These are phyloP conservation scores for Tolypocladium ophioglossoides DNA, from an alignment of 2,329 filamentous ascomycete genomes.

Conservation along the genomic window DNA sequence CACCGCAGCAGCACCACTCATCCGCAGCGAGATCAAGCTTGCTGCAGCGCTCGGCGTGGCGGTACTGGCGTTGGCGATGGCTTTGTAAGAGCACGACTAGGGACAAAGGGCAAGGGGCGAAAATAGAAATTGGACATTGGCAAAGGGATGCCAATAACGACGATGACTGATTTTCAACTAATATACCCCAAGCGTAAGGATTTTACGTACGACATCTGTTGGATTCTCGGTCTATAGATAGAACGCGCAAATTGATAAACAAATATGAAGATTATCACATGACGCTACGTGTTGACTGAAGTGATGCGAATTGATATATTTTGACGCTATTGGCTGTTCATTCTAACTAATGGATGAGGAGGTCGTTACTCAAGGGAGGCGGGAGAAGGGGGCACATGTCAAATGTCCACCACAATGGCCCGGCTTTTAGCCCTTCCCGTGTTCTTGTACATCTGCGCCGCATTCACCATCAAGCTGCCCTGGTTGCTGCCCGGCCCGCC, in stretches of 20 bases:
- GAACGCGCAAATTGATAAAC: neutral
- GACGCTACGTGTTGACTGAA: neutral
- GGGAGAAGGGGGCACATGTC: neutral
- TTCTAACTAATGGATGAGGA: neutral
- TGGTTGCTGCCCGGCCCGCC: slow-evolving; percentile 37
- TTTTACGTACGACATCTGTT: neutral
- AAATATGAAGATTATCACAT: neutral
- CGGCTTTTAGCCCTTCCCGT: slow-evolving; percentile 35
- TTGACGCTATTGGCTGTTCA: neutral
- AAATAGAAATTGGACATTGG: neutral
- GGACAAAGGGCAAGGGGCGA: neutral
- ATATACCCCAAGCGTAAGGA: neutral
- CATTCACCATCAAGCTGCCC: slow-evolving; percentile 45
- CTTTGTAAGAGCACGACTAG: neutral
- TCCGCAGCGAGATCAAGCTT: neutral
- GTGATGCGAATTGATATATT: neutral
- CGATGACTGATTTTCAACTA: neutral
- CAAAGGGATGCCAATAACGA: neutral
- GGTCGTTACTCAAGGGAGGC: neutral
- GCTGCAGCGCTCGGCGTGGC: neutral
- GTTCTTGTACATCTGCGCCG: slow-evolving; percentile 43
- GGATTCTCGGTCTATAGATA: neutral
- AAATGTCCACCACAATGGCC: slow-evolving; percentile 25
- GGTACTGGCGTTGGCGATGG: neutral
- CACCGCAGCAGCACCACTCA: neutral